Evolutionary conservation across 768 basidiomycete species (phyloP), one percentile per base, ranked within the genome.

Genomic region (Mycena latifolia): DNA sequence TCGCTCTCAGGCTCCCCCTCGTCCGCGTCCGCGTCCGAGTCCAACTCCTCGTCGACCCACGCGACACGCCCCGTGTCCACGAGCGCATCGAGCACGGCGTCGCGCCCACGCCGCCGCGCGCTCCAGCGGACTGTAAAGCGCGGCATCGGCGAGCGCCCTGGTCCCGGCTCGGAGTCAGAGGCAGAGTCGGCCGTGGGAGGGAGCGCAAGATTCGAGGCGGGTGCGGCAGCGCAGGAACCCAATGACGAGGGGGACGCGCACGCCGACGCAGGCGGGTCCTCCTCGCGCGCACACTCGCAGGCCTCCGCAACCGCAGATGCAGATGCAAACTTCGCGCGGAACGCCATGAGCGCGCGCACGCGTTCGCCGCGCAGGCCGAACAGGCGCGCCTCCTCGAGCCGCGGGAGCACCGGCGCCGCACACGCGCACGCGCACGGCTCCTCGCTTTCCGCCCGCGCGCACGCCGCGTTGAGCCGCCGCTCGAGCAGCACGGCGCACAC

Each of bases 401-500:
- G 65, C n/a, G 60, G 62, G 24, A 65, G 64, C 22, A 66, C 55
- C 2, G 55, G 68, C 2, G 62, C 55, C 27, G 47, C 46, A 48
- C 6, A 43, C 27, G 10, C 55, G 15, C 58, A 64, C 8, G 22
- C 58, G 27, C 58, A 55, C 35, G n/a, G 3, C 12, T 17, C 46
- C 25, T 61, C 53, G 12, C 33, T 14, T 35, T 14, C 33, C 33
- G 8, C 33, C 33, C 33, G 33, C 33, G 61, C 51, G 22, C 59
- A 50, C 35, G 53, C 63, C 25, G 48, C 45, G n/a, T 60, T 63
- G 5, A 29, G 39, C 48, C 7, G 70, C 31, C 8, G 70, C 55
- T 79, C 74, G 25, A 77, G 71, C 41, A 84, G 76, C 10, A 81
- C 74, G n/a, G 73, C 71, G 71, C 76, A 77, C 37, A 82, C 77